Conservation (phyloP, 257 asterid species). For the Thymus mandschuricus region DNA sequence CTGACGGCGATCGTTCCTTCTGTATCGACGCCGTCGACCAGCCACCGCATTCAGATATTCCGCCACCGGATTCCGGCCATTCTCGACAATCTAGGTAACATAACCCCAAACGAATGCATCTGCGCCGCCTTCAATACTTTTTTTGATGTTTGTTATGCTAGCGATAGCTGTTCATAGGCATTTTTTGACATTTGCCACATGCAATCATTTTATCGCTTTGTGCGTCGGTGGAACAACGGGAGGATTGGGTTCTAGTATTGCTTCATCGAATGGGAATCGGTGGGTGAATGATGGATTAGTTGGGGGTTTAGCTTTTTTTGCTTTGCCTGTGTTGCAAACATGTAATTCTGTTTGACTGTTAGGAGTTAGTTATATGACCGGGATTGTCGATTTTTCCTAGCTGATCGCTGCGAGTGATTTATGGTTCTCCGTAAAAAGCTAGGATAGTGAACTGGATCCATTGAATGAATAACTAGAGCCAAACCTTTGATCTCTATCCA, state of each 20-base stretch:
- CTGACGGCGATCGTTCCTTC: constrained; percentile 56
- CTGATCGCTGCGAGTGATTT: background rate
- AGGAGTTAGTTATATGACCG: constrained; percentile 5
- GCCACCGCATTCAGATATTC: constrained; percentile 74
- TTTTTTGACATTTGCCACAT: constrained; percentile 16
- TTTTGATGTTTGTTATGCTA: constrained; percentile 7
- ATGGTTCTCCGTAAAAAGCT: constrained; percentile 9
- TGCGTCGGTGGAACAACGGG: background rate
- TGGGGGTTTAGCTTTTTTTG: background rate
- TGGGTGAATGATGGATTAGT: constrained; percentile 7
- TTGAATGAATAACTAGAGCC: background rate
- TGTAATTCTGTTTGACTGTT: constrained; percentile 6
- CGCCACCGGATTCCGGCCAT: constrained; percentile 71
- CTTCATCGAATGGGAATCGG: background rate
- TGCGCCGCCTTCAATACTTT: constrained; percentile 10
- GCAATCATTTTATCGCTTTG: constrained; percentile 18
- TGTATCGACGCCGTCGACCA: constrained; percentile 66
- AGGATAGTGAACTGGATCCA: background rate
- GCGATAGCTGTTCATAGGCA: constrained; percentile 15
- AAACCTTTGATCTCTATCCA: background rate
- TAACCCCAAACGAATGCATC: constrained; percentile 13
- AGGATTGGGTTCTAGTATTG: background rate
- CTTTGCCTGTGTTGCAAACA: background rate
- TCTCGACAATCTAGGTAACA: constrained; percentile 54
- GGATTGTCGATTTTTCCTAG: background rate